Evolutionary conservation across 2,329 filamentous ascomycete species (phyloP).

Genomic region (Alternaria arbusti): DNA sequence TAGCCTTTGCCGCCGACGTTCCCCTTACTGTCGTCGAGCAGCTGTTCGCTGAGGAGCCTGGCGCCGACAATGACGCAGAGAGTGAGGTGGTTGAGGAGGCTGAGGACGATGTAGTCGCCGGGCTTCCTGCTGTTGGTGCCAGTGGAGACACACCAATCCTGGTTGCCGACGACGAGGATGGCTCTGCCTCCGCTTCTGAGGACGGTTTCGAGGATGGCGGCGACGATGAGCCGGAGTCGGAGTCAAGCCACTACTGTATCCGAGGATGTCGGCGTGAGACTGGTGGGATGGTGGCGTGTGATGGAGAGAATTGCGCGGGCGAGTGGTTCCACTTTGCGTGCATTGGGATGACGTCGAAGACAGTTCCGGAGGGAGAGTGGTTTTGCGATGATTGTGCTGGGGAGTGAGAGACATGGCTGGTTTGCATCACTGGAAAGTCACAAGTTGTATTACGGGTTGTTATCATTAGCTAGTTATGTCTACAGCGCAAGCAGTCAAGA

Average conservation of each 20-base stretch:
- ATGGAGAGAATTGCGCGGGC: not conserved
- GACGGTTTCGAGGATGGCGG: not conserved
- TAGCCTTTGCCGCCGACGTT: not conserved
- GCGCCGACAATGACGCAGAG: not conserved
- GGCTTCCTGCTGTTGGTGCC: not conserved
- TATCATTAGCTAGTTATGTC: not conserved
- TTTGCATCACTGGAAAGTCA: not conserved
- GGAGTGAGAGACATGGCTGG: not conserved
- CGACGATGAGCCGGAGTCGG: not conserved
- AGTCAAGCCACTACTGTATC: not conserved
- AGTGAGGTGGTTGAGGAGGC: not conserved
- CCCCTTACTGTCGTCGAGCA: not conserved
- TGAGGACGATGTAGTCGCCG: not conserved
- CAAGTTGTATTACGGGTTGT: not conserved
- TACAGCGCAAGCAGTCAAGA: not conserved
- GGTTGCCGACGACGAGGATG: not conserved
- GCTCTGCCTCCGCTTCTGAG: not conserved
- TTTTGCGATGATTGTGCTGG: conserved; percentile 2
- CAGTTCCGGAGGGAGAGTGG: conserved; percentile 1
- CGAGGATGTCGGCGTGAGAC: not conserved
- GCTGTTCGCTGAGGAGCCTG: not conserved
- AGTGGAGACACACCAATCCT: not conserved
- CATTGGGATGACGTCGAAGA: conserved; percentile 1
- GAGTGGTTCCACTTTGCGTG: conserved; percentile 9
- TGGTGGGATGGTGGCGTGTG: conserved; percentile 4